phyloP scores from a whole-genome alignment of 2,329 filamentous ascomycete species.

The Ophidiomyces ophidiicola region DNA sequence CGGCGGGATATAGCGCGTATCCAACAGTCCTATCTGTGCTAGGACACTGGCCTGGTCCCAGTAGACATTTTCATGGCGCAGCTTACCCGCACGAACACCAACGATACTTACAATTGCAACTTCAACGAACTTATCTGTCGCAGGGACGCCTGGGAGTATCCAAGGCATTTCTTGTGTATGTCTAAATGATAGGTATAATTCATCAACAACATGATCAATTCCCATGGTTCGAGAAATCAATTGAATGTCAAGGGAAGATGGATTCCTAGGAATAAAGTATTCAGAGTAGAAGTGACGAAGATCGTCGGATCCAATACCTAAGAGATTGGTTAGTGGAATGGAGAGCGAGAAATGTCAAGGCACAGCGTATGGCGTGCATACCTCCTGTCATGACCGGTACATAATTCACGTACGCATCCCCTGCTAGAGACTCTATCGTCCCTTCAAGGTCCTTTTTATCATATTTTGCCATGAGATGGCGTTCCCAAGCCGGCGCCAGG shows the following conservation, averaged over 20 bases:
- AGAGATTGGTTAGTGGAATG: constrained; percentile 13
- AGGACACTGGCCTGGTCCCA: constrained; percentile 53
- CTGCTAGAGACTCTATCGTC: constrained; percentile 22
- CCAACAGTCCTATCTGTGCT: constrained; percentile 46
- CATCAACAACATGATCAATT: constrained; percentile 48
- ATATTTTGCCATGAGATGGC: constrained; percentile 19
- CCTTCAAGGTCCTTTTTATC: constrained; percentile 24
- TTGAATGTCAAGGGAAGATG: constrained; percentile 40
- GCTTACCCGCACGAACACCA: constrained; percentile 39
- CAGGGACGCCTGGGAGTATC: constrained; percentile 47
- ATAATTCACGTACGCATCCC: constrained; percentile 21
- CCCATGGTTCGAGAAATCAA: constrained; percentile 48
- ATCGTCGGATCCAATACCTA: constrained; percentile 32
- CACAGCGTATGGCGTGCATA: constrained; percentile 21
- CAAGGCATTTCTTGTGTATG: constrained; percentile 46
- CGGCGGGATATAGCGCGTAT: constrained; percentile 41
- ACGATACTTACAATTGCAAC: constrained; percentile 47
- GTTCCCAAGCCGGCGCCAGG: constrained; percentile 23
- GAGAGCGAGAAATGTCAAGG: background rate
- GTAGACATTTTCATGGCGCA: constrained; percentile 46
- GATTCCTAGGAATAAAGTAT: constrained; percentile 43
- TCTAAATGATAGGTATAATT: constrained; percentile 45
- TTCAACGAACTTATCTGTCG: constrained; percentile 47
- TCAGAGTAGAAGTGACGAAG: constrained; percentile 43
- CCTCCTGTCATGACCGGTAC: constrained; percentile 27